phyloP scores from a whole-genome alignment of 768 basidiomycete species.

The Chlorophyllum brunneum region DNA sequence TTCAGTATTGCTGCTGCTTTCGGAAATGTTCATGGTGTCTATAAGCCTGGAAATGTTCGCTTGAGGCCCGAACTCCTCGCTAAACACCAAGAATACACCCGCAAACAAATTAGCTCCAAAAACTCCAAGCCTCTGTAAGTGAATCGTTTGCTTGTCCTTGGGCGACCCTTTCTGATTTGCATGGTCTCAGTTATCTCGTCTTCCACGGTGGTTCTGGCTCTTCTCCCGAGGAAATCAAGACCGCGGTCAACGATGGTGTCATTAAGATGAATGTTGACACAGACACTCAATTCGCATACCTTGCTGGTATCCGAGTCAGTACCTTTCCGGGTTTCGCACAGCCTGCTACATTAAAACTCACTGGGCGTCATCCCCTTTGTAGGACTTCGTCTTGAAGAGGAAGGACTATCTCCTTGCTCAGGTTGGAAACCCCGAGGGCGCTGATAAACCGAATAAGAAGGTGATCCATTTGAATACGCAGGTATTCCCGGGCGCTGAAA shows the following conservation, averaged over 20 bases:
- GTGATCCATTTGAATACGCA: conserved; percentile 26
- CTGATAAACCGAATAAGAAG: conserved; percentile 99
- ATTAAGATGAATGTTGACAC: conserved; percentile 99
- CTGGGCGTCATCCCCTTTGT: background rate
- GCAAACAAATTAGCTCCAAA: conserved; percentile 60
- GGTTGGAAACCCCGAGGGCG: conserved; percentile 95
- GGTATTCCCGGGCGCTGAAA: background rate
- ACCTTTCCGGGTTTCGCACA: background rate
- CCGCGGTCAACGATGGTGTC: conserved; percentile 87
- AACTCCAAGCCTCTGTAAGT: conserved; percentile 78
- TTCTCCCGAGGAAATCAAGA: conserved; percentile 90
- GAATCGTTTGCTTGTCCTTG: no score
- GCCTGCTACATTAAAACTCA: background rate
- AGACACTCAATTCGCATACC: conserved; percentile 91
- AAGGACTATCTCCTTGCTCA: conserved; percentile 85
- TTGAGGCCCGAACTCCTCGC: conserved; percentile 88
- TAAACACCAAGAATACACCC: conserved; percentile 83
- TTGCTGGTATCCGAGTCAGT: conserved; percentile 73
- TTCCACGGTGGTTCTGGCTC: conserved; percentile 99
- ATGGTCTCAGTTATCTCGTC: conserved; percentile 75
- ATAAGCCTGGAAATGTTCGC: conserved; percentile 97
- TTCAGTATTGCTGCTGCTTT: conserved; percentile 98
- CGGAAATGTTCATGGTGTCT: conserved; percentile 99
- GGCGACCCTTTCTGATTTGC: background rate
- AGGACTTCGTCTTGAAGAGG: conserved; percentile 87